Evolutionary conservation across 192 early-diverging fungal species (phyloP).

Genomic region (Mortierella claussenii): DNA sequence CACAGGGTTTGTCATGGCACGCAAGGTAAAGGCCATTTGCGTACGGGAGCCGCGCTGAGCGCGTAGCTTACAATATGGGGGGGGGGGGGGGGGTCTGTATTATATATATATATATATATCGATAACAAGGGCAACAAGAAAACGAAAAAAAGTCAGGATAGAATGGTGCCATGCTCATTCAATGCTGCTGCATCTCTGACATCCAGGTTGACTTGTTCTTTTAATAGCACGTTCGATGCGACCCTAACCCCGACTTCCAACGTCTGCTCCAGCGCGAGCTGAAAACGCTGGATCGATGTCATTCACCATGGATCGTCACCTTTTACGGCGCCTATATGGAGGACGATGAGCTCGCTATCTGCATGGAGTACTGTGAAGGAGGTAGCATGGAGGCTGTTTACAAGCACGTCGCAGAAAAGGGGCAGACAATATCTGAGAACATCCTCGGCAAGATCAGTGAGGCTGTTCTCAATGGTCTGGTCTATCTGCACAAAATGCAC

Average conservation of each 20-base stretch:
- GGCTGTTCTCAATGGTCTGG: slow-evolving; percentile 89
- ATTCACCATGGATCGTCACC: slow-evolving; percentile 92
- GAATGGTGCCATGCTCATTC: not conserved
- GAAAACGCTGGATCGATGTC: slow-evolving; percentile 87
- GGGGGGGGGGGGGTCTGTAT: not conserved
- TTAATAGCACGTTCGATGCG: slow-evolving; percentile 46
- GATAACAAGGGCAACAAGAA: not conserved
- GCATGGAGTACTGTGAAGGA: slow-evolving; percentile 97
- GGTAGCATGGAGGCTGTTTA: slow-evolving; percentile 95
- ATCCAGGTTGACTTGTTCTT: not conserved
- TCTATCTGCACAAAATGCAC: slow-evolving; percentile 85
- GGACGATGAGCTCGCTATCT: slow-evolving; percentile 88
- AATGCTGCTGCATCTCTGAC: slow-evolving; percentile 6
- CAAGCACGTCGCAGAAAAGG: slow-evolving; percentile 72
- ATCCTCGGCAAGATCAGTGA: slow-evolving; percentile 91
- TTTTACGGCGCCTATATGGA: slow-evolving; percentile 94
- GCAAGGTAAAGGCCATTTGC: too few species aligned
- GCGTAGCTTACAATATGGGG: not conserved
- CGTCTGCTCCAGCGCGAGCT: slow-evolving; percentile 93
- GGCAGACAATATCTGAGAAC: slow-evolving; percentile 87
- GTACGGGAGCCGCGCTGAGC: too few species aligned
- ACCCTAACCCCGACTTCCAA: slow-evolving; percentile 69
- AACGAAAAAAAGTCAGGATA: not conserved
- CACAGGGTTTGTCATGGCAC: slow-evolving; percentile 86
- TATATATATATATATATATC: not conserved